phyloP scores from a whole-genome alignment of 345 rosid genomes.

The Gossypium australe region DNA sequence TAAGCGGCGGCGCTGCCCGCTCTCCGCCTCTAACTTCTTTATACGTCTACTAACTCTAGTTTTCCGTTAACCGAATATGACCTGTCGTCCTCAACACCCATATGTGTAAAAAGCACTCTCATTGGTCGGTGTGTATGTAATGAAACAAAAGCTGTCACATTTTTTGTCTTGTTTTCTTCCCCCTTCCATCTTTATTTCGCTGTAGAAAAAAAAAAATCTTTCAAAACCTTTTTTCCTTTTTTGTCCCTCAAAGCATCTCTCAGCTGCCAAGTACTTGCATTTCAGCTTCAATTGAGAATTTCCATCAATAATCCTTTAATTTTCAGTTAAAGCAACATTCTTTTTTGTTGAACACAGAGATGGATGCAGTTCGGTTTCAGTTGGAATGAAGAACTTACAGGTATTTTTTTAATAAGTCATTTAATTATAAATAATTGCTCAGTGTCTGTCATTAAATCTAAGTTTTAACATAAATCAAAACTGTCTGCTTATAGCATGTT shows the following conservation, averaged over 20 bases:
- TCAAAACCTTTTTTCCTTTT: neutral
- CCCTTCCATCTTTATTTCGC: too few species aligned
- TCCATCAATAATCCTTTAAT: neutral
- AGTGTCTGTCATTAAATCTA: neutral
- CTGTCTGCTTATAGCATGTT: conserved; percentile 1
- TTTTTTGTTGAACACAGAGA: too few species aligned
- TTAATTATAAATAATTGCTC: neutral
- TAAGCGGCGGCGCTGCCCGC: conserved; percentile 21
- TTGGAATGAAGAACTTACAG: conserved; percentile 69
- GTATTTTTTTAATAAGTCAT: conserved; percentile 17
- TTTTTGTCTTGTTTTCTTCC: neutral
- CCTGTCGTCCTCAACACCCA: neutral
- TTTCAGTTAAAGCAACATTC: neutral
- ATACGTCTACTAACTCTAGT: conserved; percentile 10
- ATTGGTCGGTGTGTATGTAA: conserved; percentile 16
- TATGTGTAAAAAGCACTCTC: neutral
- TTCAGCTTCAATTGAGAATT: conserved; percentile 13
- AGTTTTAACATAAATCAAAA: neutral
- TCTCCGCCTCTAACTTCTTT: neutral
- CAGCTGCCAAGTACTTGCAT: conserved; percentile 9
- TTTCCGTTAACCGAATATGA: neutral
- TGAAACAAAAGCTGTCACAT: conserved; percentile 16
- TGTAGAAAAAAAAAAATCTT: neutral
- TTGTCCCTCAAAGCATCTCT: neutral
- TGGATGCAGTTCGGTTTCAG: conserved; percentile 23